phyloP scores from a whole-genome alignment of 345 rosid genomes.

The Aurinia saxatilis region DNA sequence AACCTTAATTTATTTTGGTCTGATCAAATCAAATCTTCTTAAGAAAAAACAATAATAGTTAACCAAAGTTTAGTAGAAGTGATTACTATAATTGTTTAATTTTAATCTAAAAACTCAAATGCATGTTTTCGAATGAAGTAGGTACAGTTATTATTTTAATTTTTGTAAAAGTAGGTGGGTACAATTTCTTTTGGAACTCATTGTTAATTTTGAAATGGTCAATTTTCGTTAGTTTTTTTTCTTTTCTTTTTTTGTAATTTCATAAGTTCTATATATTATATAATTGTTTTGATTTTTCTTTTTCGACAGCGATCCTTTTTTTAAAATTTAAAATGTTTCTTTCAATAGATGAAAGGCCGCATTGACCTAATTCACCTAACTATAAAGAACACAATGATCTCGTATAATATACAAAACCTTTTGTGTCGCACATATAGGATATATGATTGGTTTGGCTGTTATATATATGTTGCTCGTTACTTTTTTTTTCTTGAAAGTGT shows the following conservation, averaged over 20 bases:
- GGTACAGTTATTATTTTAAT: not conserved
- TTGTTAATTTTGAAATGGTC: slow-evolving; percentile 10
- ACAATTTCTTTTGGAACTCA: not conserved
- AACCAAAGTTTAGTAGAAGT: not conserved
- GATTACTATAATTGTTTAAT: not conserved
- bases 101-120: not conserved
- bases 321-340: not conserved
- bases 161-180: slow-evolving; percentile 16
- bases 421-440: slow-evolving; percentile 10
- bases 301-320: too few species aligned
- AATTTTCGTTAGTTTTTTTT: not conserved
- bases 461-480: not conserved
- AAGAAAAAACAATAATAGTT: not conserved
- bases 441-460: not conserved
- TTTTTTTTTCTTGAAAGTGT: not conserved
- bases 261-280: not conserved
- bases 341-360: slow-evolving; percentile 9
- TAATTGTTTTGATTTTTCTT: not conserved
- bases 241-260: not conserved
- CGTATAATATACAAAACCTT: not conserved
- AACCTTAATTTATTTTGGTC: not conserved
- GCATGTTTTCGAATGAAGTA: slow-evolving; percentile 20
- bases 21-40: slow-evolving; percentile 10
- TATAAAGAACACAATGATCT: not conserved
- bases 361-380: slow-evolving; percentile 25